Conservation (phyloP, 1,139 yeast species). For the Pichia sp. region DNA sequence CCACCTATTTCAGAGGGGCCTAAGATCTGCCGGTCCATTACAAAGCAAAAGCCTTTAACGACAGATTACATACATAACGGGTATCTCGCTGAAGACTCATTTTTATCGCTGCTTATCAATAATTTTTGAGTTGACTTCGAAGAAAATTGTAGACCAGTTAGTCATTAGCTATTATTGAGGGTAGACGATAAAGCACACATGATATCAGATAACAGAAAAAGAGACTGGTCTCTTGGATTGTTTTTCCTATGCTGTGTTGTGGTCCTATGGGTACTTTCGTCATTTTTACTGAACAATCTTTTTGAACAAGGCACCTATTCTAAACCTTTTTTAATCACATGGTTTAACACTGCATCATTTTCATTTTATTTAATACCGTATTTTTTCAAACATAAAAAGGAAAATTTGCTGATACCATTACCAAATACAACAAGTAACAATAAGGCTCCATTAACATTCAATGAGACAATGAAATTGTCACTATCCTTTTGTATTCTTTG, state of each 20-base stretch:
- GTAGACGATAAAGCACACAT: too few relatives aligned
- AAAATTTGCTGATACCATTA: neutral
- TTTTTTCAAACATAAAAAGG: constrained; percentile 8
- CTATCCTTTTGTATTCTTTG: constrained; percentile 79
- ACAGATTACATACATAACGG: too few relatives aligned
- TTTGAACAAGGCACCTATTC: constrained; percentile 64
- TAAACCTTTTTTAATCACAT: constrained; percentile 92
- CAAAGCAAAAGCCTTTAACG: too few relatives aligned
- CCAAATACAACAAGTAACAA: neutral
- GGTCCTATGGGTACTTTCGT: constrained; percentile 80
- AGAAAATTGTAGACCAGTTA: too few relatives aligned
- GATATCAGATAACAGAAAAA: constrained; percentile 8
- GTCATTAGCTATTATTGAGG: too few relatives aligned
- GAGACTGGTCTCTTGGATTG: constrained; percentile 71
- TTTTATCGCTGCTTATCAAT: too few relatives aligned
- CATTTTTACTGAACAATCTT: constrained; percentile 67
- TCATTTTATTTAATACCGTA: constrained; percentile 69
- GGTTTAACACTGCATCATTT: constrained; percentile 82
- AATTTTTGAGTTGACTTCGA: too few relatives aligned
- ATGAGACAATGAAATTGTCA: constrained; percentile 53
- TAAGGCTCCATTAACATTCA: constrained; percentile 26
- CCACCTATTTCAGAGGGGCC: too few relatives aligned
- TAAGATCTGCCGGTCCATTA: too few relatives aligned
- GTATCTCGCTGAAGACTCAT: too few relatives aligned
- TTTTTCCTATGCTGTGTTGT: constrained; percentile 67